These are phyloP conservation scores for Chlamydomonas incerta DNA, from an alignment of 139 green algal species.

Conservation along the genomic window DNA sequence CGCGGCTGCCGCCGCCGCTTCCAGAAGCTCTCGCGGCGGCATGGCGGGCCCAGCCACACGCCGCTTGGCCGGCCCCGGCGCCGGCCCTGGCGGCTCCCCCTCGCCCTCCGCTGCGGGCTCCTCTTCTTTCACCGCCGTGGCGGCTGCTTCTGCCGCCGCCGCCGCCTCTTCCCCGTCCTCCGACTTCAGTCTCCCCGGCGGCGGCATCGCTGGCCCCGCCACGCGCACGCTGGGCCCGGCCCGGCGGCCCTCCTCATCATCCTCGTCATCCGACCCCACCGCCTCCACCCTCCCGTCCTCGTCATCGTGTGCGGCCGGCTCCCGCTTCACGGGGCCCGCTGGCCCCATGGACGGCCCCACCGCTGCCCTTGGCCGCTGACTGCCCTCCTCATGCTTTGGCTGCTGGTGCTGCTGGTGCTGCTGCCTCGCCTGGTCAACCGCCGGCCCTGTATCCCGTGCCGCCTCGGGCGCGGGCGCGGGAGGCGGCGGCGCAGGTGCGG, in stretches of 20 bases:
- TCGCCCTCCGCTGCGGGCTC: not conserved
- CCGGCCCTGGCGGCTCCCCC: not conserved
- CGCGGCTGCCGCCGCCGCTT: slow-evolving; percentile 57
- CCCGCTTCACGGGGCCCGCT: no score
- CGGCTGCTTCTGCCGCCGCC: no score
- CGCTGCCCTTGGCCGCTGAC: no score
- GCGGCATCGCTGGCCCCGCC: not conserved
- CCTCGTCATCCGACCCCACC: not conserved
- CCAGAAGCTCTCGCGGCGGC: slow-evolving; percentile 69
- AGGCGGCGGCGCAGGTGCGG: not conserved
- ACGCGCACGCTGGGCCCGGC: not conserved
- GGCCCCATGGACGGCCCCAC: no score
- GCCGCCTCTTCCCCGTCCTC: no score
- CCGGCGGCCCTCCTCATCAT: not conserved
- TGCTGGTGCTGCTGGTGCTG: no score
- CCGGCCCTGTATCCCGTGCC: not conserved
- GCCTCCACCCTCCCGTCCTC: no score
- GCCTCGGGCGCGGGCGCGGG: not conserved
- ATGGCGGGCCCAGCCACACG: slow-evolving; percentile 51
- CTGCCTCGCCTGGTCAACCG: no score
- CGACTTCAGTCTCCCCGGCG: not conserved
- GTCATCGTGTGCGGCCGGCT: no score
- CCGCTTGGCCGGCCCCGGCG: not conserved
- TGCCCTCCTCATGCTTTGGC: no score
- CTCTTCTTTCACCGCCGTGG: not conserved